A percentile compares a stretch with the other conserved stretches of the same genome.
These are phyloP conservation scores for Cyberlindnera xylosilytica DNA, from an alignment of 805 yeast genomes.

Conservation along the genomic window DNA sequence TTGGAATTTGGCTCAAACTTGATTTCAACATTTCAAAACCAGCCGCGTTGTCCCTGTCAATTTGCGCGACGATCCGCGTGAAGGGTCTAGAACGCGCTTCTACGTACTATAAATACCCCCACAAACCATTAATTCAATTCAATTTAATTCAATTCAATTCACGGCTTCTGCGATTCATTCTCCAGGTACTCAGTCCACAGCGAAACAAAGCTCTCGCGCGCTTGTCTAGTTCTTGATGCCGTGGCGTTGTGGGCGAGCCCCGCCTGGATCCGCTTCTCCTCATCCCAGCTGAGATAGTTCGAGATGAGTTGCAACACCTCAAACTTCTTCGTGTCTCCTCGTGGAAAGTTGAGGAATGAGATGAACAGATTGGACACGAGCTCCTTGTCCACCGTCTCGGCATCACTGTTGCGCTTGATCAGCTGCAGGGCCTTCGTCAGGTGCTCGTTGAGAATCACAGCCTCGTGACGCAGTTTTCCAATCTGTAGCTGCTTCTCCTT, in stretches of 20 bases:
- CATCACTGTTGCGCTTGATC: conserved; percentile 72
- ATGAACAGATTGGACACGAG: conserved; percentile 81
- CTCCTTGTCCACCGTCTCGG: conserved; percentile 82
- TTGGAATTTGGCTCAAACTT: too few relatives aligned
- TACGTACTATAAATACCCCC: too few relatives aligned
- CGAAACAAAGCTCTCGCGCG: conserved; percentile 56
- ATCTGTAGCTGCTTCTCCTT: conserved; percentile 73
- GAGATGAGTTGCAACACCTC: conserved; percentile 86
- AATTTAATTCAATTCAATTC: background rate
- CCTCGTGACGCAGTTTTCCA: conserved; percentile 93
- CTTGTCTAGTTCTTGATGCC: conserved; percentile 19
- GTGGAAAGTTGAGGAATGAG: conserved; percentile 79
- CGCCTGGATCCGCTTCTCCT: conserved; percentile 69
- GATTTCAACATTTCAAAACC: too few relatives aligned
- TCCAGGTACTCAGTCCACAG: conserved; percentile 80
- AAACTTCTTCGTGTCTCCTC: conserved; percentile 92
- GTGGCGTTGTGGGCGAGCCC: conserved; percentile 50
- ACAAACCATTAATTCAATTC: too few relatives aligned
- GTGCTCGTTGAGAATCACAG: conserved; percentile 90
- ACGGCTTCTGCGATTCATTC: conserved; percentile 41
- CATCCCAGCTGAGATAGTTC: conserved; percentile 86
- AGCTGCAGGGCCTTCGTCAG: conserved; percentile 87
- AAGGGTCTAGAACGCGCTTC: too few relatives aligned
- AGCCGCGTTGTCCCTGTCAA: too few relatives aligned
- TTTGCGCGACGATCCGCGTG: too few relatives aligned